Evolutionary conservation across 2,329 filamentous ascomycete species (phyloP).

Genomic region (Colletotrichum coccodes): DNA sequence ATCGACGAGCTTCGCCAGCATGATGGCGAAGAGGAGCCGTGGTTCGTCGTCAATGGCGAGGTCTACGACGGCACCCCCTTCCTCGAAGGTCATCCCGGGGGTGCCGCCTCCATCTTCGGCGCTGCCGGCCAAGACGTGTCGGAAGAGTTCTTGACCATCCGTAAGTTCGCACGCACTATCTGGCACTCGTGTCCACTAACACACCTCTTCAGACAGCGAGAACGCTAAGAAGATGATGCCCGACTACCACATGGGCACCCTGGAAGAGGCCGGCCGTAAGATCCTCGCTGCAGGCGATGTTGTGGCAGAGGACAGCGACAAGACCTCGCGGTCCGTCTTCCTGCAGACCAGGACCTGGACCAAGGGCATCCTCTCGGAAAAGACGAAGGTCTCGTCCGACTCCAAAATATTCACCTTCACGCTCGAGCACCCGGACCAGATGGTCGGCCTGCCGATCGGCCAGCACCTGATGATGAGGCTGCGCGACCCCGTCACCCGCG

Average conservation of each 20-base stretch:
- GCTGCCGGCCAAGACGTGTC: slow-evolving; percentile 85
- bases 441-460: slow-evolving; percentile 81
- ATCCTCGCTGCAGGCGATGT: slow-evolving; percentile 60
- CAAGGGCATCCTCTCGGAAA: slow-evolving; percentile 75
- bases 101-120: slow-evolving; percentile 83
- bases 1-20: slow-evolving; percentile 79
- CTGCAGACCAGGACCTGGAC: slow-evolving; percentile 78
- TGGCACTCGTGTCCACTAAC: neutral
- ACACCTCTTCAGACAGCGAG: slow-evolving; percentile 77
- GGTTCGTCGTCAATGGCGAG: slow-evolving; percentile 90
- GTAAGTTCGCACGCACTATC: slow-evolving; percentile 61
- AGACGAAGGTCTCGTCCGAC: slow-evolving; percentile 78
- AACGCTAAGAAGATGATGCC: slow-evolving; percentile 93
- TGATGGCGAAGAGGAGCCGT: slow-evolving; percentile 72
- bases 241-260: slow-evolving; percentile 83
- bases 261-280: slow-evolving; percentile 68
- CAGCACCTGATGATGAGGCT: slow-evolving; percentile 90
- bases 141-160: slow-evolving; percentile 92
- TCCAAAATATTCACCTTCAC: slow-evolving; percentile 84
- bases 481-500: slow-evolving; percentile 74
- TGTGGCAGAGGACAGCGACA: slow-evolving; percentile 45
- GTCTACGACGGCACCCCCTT: slow-evolving; percentile 89
- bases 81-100: slow-evolving; percentile 85
- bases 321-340: slow-evolving; percentile 67
- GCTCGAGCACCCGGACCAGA: slow-evolving; percentile 76